Percentiles rank a stretch among this genome's conserved stretches.
Evolutionary conservation across 768 basidiomycete species (phyloP).

Genomic region (Leucosporidium creatinivorum): DNA sequence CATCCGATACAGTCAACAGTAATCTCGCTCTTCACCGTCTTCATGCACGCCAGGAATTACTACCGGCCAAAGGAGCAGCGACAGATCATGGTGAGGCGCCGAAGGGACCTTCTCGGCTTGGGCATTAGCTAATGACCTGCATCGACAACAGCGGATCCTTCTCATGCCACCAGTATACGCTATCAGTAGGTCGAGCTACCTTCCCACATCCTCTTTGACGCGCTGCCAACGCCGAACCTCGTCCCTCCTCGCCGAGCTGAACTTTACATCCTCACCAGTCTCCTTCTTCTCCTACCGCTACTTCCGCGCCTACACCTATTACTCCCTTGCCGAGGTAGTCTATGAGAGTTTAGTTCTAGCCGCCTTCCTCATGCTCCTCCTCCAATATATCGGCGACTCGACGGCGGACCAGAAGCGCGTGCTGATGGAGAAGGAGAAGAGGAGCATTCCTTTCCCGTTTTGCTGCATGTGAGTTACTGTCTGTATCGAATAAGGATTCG

Average conservation of each 20-base stretch:
- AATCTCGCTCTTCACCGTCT: constrained; percentile 2
- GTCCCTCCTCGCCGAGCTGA: too few relatives aligned
- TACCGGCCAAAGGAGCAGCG: constrained; percentile 22
- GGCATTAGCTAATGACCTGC: background rate
- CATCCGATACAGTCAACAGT: constrained; percentile 1
- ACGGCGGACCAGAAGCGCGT: constrained; percentile 59
- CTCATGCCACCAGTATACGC: constrained; percentile 27
- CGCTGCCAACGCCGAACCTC: too few relatives aligned
- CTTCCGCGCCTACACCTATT: constrained; percentile 63
- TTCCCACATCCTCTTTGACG: background rate
- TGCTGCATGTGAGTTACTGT: constrained; percentile 37
- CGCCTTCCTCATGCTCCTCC: constrained; percentile 75
- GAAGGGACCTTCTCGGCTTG: background rate
- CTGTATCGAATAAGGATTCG: too few relatives aligned
- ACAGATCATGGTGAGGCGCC: constrained; percentile 9
- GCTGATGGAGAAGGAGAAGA: constrained; percentile 71
- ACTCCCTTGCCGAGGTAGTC: constrained; percentile 19
- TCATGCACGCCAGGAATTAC: constrained; percentile 19
- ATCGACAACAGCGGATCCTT: constrained; percentile 11
- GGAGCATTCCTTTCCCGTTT: constrained; percentile 60
- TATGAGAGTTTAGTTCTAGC: constrained; percentile 44
- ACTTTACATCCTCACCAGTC: constrained; percentile 45
- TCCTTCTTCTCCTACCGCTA: constrained; percentile 80
- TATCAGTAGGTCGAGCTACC: background rate
- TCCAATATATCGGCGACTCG: constrained; percentile 74